These are phyloP conservation scores for Pleurotus salmoneostramineus DNA, from an alignment of 768 basidiomycete species.

Conservation along the genomic window DNA sequence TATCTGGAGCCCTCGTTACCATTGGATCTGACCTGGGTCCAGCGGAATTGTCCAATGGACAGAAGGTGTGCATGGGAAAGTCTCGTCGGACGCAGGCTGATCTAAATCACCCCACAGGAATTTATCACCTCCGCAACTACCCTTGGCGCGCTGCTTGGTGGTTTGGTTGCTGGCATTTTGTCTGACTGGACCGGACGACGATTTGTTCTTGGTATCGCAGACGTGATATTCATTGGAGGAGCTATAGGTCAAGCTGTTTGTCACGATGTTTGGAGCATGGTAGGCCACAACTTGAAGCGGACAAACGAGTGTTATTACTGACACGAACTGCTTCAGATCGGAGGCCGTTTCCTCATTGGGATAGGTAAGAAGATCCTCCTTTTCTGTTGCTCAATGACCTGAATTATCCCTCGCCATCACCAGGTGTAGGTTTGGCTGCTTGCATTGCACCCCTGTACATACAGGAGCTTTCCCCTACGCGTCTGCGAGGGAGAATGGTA, in stretches of 20 bases:
- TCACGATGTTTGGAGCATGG: slow-evolving; percentile 70
- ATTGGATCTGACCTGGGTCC: slow-evolving; percentile 67
- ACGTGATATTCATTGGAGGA: slow-evolving; percentile 71
- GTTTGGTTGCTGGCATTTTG: slow-evolving; percentile 61
- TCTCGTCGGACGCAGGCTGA: background rate
- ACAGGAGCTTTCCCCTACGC: slow-evolving; percentile 76
- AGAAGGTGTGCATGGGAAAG: slow-evolving; percentile 43
- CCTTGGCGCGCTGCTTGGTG: slow-evolving; percentile 73
- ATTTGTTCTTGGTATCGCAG: slow-evolving; percentile 61
- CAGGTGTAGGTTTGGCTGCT: slow-evolving; percentile 64
- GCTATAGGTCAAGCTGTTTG: slow-evolving; percentile 69
- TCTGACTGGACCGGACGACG: slow-evolving; percentile 72
- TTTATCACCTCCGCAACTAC: slow-evolving; percentile 80
- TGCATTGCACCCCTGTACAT: slow-evolving; percentile 83
- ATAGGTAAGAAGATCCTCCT: slow-evolving; percentile 22
- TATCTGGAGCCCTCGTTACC: slow-evolving; percentile 76
- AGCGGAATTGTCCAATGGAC: slow-evolving; percentile 46
- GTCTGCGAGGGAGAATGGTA: slow-evolving; percentile 72
- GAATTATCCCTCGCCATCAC: background rate
- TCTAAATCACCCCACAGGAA: slow-evolving; percentile 41
- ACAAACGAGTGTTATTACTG: background rate
- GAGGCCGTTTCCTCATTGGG: slow-evolving; percentile 72
- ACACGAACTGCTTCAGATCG: slow-evolving; percentile 37
- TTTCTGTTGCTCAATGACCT: no score
- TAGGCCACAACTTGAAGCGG: slow-evolving; percentile 20